A percentile compares a stretch with the other conserved stretches of the same genome.
Evolutionary conservation across 768 basidiomycete genomes (phyloP).

Genomic region (Cantharellus anzutake): DNA sequence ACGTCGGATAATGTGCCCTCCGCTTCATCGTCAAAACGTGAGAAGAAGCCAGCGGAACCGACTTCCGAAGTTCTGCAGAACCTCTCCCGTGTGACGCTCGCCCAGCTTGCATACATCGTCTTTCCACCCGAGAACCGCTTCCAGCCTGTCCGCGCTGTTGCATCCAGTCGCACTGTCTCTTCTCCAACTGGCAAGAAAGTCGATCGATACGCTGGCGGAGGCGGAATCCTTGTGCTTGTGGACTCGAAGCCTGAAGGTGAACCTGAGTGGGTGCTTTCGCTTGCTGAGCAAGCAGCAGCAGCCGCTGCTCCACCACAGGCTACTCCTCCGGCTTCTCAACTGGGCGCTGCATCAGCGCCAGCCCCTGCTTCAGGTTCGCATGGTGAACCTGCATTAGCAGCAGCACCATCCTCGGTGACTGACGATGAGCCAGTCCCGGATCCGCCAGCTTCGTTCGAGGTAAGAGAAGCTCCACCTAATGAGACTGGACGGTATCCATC

Average conservation of each 20-base stretch:
- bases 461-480: conserved; percentile 18
- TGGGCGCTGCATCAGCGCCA: neutral
- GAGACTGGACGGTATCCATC: no score
- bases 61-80: conserved; percentile 59
- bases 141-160: conserved; percentile 69
- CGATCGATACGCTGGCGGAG: conserved; percentile 57
- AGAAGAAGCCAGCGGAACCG: conserved; percentile 50
- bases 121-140: conserved; percentile 70
- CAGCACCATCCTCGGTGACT: conserved; percentile 26
- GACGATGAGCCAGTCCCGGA: conserved; percentile 54
- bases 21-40: conserved; percentile 22
- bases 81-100: conserved; percentile 81
- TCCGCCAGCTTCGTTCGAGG: conserved; percentile 70
- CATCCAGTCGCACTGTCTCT: neutral
- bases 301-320: conserved; percentile 13
- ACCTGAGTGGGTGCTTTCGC: conserved; percentile 31
- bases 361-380: no score
- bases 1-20: conserved; percentile 9
- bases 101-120: conserved; percentile 65
- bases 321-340: neutral
- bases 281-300: conserved; percentile 18
- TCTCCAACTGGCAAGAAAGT: conserved; percentile 2
- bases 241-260: conserved; percentile 43
- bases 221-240: conserved; percentile 69
- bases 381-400: no score